Conservation (phyloP, 805 yeast genomes). For the Wickerhamomyces ciferrii region DNA sequence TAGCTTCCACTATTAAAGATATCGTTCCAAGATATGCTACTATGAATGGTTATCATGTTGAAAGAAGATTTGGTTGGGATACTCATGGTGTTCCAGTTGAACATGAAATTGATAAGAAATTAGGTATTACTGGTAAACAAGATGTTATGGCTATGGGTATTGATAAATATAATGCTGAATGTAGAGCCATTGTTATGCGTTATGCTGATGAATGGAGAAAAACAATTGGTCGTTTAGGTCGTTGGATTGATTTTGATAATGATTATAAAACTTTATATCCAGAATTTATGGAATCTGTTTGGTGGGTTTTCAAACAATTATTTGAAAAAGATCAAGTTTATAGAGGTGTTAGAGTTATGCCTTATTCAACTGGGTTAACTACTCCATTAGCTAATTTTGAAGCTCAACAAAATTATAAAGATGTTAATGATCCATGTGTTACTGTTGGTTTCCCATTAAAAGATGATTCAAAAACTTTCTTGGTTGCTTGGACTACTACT, state of each 20-base stretch:
- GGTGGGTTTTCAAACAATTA: constrained; percentile 97
- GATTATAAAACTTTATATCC: constrained; percentile 97
- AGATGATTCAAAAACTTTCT: constrained; percentile 73
- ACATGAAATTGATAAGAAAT: constrained; percentile 96
- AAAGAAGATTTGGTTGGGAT: constrained; percentile 99
- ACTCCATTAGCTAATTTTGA: constrained; percentile 97
- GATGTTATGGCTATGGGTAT: constrained; percentile 95
- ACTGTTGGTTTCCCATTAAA: constrained; percentile 82
- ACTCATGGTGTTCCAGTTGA: constrained; percentile 99
- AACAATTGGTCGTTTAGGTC: constrained; percentile 90
- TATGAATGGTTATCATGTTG: constrained; percentile 95
- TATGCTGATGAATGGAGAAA: constrained; percentile 93
- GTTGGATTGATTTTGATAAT: constrained; percentile 99
- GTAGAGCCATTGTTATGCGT: constrained; percentile 96
- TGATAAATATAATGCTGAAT: constrained; percentile 88
- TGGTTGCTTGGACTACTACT: constrained; percentile 99
- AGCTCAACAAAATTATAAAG: constrained; percentile 98
- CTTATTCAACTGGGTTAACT: constrained; percentile 95
- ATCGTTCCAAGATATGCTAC: constrained; percentile 96
- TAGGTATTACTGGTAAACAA: constrained; percentile 87
- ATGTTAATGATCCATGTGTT: constrained; percentile 94
- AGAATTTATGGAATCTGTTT: constrained; percentile 93
- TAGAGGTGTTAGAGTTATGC: constrained; percentile 97
- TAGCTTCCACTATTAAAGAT: constrained; percentile 96
- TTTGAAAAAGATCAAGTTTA: constrained; percentile 84